Percentiles rank a stretch among this genome's conserved stretches.
These are phyloP conservation scores for Boletellus deceptivus DNA, from an alignment of 1,284 basidiomycete species.

Conservation along the genomic window DNA sequence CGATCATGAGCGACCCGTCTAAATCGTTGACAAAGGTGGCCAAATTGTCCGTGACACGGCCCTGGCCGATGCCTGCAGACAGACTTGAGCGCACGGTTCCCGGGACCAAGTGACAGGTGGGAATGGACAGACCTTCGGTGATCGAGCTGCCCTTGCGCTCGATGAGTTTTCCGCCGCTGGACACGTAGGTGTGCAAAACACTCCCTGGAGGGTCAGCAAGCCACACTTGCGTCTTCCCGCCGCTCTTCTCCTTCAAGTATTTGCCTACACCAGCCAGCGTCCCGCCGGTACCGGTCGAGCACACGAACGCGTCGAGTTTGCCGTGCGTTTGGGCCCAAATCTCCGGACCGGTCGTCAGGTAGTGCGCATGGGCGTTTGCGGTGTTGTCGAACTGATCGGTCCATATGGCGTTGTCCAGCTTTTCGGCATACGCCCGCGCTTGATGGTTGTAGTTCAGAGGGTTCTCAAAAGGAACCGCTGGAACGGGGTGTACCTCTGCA, in stretches of 20 bases:
- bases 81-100: constrained; percentile 6
- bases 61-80: constrained; percentile 87
- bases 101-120: not conserved
- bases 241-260: constrained; percentile 83
- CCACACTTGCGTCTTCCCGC: constrained; percentile 85
- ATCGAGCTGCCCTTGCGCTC: constrained; percentile 90
- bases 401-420: constrained; percentile 92
- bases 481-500: constrained; percentile 93
- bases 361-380: constrained; percentile 89
- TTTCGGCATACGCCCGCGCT: constrained; percentile 83
- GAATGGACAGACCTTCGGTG: constrained; percentile 79
- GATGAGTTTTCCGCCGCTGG: constrained; percentile 75
- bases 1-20: constrained; percentile 81
- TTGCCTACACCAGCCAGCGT: constrained; percentile 90
- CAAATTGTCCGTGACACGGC: constrained; percentile 94
- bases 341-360: constrained; percentile 91
- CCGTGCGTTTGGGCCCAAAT: constrained; percentile 92
- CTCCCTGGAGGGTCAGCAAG: constrained; percentile 96
- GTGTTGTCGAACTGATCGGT: constrained; percentile 99
- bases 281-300: constrained; percentile 94
- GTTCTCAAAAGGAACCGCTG: constrained; percentile 95
- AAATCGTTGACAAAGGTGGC: constrained; percentile 80
- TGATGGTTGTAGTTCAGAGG: constrained; percentile 99
- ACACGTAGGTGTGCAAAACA: constrained; percentile 85
- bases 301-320: constrained; percentile 86